Conservation (phyloP, 129 eudicot genomes). For the Lonicera japonica region DNA sequence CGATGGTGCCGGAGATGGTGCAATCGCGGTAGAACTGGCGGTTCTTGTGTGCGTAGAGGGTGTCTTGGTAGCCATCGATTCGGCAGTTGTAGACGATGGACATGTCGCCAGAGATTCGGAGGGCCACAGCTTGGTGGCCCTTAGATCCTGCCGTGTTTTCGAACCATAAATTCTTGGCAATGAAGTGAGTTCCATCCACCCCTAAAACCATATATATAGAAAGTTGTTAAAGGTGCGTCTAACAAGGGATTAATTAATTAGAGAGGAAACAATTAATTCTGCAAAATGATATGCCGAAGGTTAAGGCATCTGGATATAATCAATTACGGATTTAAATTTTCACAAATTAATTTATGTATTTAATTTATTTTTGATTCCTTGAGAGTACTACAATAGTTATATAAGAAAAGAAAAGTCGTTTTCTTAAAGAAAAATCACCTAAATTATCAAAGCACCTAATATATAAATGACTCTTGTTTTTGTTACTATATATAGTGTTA, state of each 20-base stretch:
- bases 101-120: constrained; percentile 19
- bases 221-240: neutral
- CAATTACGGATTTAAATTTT: too few relatives aligned
- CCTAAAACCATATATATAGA: constrained; percentile 8
- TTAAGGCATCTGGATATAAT: too few relatives aligned
- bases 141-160: constrained; percentile 30
- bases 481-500: too few relatives aligned
- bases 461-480: too few relatives aligned
- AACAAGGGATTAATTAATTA: neutral
- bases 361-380: too few relatives aligned
- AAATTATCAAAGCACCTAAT: too few relatives aligned
- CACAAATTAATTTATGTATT: too few relatives aligned
- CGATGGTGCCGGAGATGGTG: constrained; percentile 47
- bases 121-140: constrained; percentile 36
- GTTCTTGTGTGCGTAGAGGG: constrained; percentile 29
- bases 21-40: constrained; percentile 53
- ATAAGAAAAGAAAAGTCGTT: too few relatives aligned
- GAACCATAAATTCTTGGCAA: constrained; percentile 25
- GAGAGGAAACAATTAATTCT: neutral
- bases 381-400: too few relatives aligned
- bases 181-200: constrained; percentile 19
- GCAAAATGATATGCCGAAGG: neutral
- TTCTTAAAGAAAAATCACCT: too few relatives aligned
- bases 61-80: constrained; percentile 24
- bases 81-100: constrained; percentile 22